phyloP scores from a whole-genome alignment of 2,329 filamentous ascomycete species.

The Colletotrichum simmondsii region DNA sequence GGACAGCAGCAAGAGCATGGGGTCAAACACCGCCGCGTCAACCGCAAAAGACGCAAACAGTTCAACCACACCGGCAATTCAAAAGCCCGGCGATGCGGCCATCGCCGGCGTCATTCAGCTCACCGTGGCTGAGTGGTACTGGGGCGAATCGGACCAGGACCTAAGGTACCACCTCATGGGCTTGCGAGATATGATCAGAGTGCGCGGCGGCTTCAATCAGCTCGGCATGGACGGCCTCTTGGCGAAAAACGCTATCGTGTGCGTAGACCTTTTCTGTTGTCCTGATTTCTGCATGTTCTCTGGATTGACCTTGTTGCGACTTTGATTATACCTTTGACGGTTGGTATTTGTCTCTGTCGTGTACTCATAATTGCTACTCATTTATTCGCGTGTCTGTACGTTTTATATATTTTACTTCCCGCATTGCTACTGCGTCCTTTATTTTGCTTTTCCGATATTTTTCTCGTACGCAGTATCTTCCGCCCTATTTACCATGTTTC shows the following conservation, averaged over 20 bases:
- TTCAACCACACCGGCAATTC: not conserved
- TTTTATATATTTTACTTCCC: not conserved
- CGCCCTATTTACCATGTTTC: constrained; percentile 24
- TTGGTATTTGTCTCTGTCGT: not conserved
- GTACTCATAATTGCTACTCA: not conserved
- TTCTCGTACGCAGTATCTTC: constrained; percentile 16
- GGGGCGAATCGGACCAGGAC: constrained; percentile 55
- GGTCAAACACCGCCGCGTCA: not conserved
- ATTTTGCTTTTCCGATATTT: constrained; percentile 34
- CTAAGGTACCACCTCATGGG: constrained; percentile 58
- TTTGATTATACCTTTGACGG: not conserved
- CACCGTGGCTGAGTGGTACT: constrained; percentile 65
- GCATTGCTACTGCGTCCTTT: not conserved
- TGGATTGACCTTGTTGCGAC: not conserved
- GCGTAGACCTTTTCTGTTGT: constrained; percentile 38
- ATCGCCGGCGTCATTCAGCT: constrained; percentile 61
- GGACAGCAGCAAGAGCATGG: constrained; percentile 22
- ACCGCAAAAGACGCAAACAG: not conserved
- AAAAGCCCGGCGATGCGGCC: constrained; percentile 55
- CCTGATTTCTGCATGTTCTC: not conserved
- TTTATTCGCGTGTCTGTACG: not conserved
- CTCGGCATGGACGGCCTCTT: constrained; percentile 59
- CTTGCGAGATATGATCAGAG: constrained; percentile 58
- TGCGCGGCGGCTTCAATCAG: constrained; percentile 57
- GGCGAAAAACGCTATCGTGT: constrained; percentile 61